Percentiles rank a stretch among this genome's conserved stretches.
These are phyloP conservation scores for Vanrija humicola DNA, from an alignment of 1,284 basidiomycete species.

Conservation along the genomic window DNA sequence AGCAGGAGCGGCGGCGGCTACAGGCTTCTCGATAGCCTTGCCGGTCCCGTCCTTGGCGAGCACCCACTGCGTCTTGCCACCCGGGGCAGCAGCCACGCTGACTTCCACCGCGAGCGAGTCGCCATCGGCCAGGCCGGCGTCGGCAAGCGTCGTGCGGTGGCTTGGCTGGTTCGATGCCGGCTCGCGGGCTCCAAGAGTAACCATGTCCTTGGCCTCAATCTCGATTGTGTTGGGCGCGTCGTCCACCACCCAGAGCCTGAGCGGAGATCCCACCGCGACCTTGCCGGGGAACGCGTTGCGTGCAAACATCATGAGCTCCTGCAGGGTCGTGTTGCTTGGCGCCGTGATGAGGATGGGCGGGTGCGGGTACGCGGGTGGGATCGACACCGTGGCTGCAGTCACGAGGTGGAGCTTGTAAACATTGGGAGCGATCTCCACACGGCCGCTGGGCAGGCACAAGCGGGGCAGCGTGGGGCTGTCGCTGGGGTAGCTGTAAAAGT, in stretches of 20 bases:
- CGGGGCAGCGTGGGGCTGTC: constrained; percentile 50
- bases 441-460: constrained; percentile 51
- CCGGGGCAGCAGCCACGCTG: constrained; percentile 31
- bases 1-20: constrained; percentile 11
- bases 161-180: too few species aligned
- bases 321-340: constrained; percentile 8
- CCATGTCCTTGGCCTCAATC: constrained; percentile 15
- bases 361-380: constrained; percentile 11
- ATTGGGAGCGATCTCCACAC: constrained; percentile 76
- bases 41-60: constrained; percentile 29
- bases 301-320: constrained; percentile 6
- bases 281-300: constrained; percentile 5
- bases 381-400: not conserved
- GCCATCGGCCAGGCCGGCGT: constrained; percentile 27
- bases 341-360: constrained; percentile 8
- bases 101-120: constrained; percentile 41
- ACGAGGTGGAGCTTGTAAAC: constrained; percentile 59
- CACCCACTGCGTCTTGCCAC: constrained; percentile 18
- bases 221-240: constrained; percentile 3
- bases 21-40: constrained; percentile 32
- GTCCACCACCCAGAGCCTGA: constrained; percentile 27
- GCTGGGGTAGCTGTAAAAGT: constrained; percentile 17
- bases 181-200: constrained; percentile 13
- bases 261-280: constrained; percentile 4
- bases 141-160: constrained; percentile 14